Base-by-base conservation (phyloP, 345 rosid species). In the Sisymbrium irio region DNA sequence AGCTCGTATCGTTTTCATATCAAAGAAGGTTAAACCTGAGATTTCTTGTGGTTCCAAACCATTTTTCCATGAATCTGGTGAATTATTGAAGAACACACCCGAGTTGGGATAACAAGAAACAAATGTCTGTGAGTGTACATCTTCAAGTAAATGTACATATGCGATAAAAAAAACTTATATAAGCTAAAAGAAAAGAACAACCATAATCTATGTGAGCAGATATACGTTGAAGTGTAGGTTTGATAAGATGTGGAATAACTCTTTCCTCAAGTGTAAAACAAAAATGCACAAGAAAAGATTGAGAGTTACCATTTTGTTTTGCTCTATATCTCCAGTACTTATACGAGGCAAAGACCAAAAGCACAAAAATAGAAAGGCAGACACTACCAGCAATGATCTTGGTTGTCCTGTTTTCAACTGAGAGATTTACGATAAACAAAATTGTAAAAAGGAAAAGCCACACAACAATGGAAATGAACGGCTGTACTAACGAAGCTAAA, bases 1-100 rank as follows among this genome's bases (percentile, higher is more conserved):
- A 61, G 44, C 51, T 51, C 30, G 57, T 42, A 76, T 40, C 19
- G 28, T 54, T 8, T 44, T 62, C 62, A 76, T 68, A 33, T 69
- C 75, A 69, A 35, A 74, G 72, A 74, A 65, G 13, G 53, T 65
- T 54, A 73, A 42, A 54, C 71, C 65, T 44, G 77, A 65, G 49
- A 65, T 22, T 20, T 65, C 65, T 65, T 56, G 13, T 55, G 13
- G 10, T 41, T 65, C 62, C 47, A 73, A 64, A 55, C 45, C 56
- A 40, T 55, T n/a, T 54, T 72, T 72, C 76, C 69, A 72, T 61
- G 62, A 39, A 62, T 51, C 76, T 72, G 55, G 13, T 25, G 3
- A 6, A 11, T 11, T 28, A 42, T 69, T 58, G 35, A 45, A 56
- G 46, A 44, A 19, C 54, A 55, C 33, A 32, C 6, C 44, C 56